These are phyloP conservation scores for Capsicum rhomboideum DNA, from an alignment of 257 asterid genomes.

Conservation along the genomic window DNA sequence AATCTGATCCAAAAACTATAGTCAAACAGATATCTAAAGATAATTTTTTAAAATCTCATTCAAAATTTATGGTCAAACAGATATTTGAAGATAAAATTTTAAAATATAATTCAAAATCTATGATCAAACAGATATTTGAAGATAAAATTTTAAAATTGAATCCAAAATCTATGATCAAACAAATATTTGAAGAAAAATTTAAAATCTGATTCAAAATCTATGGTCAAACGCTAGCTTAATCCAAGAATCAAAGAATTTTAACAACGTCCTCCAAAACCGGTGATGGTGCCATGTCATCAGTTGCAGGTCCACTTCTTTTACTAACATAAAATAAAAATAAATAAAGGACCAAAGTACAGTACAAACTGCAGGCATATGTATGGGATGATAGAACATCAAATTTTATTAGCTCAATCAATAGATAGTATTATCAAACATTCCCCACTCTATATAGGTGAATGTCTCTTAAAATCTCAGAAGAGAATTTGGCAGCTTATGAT, in stretches of 20 bases:
- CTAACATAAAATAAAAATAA: neutral
- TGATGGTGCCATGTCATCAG: neutral
- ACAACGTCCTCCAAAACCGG: neutral
- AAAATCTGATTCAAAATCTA: neutral
- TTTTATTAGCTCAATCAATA: neutral
- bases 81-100: neutral
- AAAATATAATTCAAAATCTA: neutral
- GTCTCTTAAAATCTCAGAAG: conserved; percentile 10
- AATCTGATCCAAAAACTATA: no score
- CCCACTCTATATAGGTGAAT: neutral
- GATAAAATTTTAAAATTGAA: neutral
- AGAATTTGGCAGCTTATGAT: neutral
- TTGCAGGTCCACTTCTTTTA: neutral
- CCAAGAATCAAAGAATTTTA: neutral
- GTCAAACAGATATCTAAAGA: neutral
- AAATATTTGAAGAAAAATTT: neutral
- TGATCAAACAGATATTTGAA: neutral
- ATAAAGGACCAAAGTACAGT: neutral
- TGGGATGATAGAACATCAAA: neutral
- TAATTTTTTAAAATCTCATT: neutral
- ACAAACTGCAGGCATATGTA: neutral
- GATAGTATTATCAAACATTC: neutral
- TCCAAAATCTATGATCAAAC: no score
- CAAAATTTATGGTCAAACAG: neutral
- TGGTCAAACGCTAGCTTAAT: neutral